Evolutionary conservation across 805 yeast genomes (phyloP).

Genomic region (Brettanomyces sp.): DNA sequence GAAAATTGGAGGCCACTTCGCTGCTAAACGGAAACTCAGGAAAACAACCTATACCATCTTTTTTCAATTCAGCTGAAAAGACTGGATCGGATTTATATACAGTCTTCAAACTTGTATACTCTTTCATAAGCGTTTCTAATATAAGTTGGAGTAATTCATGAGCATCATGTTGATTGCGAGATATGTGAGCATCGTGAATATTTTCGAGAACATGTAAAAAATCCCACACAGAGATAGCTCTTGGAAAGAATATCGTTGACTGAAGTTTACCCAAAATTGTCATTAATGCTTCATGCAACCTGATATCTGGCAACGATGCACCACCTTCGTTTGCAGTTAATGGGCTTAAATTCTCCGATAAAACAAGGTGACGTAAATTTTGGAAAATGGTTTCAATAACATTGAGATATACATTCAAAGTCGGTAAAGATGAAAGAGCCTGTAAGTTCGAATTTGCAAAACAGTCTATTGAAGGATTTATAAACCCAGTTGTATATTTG

Average conservation of each 20-base stretch:
- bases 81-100: constrained; percentile 25
- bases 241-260: constrained; percentile 43
- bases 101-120: constrained; percentile 28
- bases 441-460: constrained; percentile 87
- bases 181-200: constrained; percentile 63
- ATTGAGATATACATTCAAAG: constrained; percentile 43
- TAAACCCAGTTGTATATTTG: constrained; percentile 70
- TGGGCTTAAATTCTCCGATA: neutral
- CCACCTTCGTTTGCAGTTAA: neutral
- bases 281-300: constrained; percentile 51
- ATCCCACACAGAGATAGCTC: constrained; percentile 68
- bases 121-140: constrained; percentile 68
- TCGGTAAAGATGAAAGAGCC: constrained; percentile 58
- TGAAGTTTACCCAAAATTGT: constrained; percentile 47
- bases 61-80: constrained; percentile 37
- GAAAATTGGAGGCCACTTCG: constrained; percentile 51
- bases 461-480: constrained; percentile 80
- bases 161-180: constrained; percentile 87
- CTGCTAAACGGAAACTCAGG: constrained; percentile 76
- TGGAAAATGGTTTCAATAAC: constrained; percentile 15
- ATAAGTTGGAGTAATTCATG: constrained; percentile 82
- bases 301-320: constrained; percentile 27
- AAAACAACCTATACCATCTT: constrained; percentile 14
- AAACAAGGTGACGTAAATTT: constrained; percentile 17
- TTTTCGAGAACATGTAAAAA: constrained; percentile 63